Evolutionary conservation across 1,139 yeast genomes (phyloP).

Genomic region (Geotrichum candidum): DNA sequence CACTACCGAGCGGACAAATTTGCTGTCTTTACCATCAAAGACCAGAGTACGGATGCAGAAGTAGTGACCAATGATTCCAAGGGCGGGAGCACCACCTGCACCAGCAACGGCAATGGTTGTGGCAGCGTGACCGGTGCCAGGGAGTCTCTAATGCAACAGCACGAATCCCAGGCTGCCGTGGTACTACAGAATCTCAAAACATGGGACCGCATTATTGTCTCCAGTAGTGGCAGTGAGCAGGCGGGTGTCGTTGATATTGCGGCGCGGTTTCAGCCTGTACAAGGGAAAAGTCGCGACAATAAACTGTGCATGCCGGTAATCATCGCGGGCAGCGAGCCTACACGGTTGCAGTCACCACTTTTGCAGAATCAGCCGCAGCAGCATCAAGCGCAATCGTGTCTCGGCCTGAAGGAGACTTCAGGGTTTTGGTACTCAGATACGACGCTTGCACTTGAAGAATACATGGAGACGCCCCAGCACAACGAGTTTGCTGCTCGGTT

Average conservation of each 20-base stretch:
- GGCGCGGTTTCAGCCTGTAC: conserved; percentile 2
- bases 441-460: conserved; percentile 69
- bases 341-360: neutral
- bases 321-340: neutral
- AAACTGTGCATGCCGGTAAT: neutral
- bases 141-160: neutral
- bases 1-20: neutral
- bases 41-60: neutral
- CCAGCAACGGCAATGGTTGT: neutral
- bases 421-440: conserved; percentile 87
- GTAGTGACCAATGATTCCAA: neutral
- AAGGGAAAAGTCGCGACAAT: neutral
- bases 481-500: neutral
- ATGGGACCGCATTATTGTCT: neutral
- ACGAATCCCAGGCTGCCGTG: neutral
- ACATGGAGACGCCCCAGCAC: neutral
- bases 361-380: neutral
- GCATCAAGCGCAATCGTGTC: neutral
- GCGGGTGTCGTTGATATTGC: neutral
- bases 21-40: neutral
- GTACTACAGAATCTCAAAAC: neutral
- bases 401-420: neutral
- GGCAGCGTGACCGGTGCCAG: neutral
- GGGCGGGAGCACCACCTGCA: neutral
- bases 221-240: neutral